Evolutionary conservation across 176 grass and related monocot species (phyloP).

Genomic region (Stipa capillata): DNA sequence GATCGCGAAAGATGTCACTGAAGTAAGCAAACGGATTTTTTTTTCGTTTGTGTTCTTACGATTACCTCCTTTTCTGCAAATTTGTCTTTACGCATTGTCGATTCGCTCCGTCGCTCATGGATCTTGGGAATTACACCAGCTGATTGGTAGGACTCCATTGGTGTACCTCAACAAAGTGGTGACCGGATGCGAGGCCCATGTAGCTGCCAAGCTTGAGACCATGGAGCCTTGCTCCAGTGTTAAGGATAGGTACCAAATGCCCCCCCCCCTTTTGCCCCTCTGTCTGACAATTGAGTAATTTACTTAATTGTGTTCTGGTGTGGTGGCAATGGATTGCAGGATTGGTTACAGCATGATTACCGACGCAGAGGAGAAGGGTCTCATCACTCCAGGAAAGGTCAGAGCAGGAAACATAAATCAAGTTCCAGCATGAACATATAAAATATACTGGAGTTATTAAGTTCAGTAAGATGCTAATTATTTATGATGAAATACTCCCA

Average conservation of each 20-base stretch:
- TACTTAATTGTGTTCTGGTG: neutral
- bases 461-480: neutral
- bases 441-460: neutral
- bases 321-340: conserved; percentile 8
- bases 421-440: neutral
- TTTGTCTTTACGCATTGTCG: neutral
- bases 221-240: conserved; percentile 66
- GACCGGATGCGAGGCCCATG: conserved; percentile 15
- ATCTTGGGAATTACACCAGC: conserved; percentile 10
- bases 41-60: neutral
- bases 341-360: conserved; percentile 56
- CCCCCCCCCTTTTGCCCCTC: neutral
- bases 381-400: conserved; percentile 39
- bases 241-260: conserved; percentile 39
- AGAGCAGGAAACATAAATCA: neutral
- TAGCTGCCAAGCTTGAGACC: conserved; percentile 50
- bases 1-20: conserved; percentile 43
- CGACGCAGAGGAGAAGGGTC: conserved; percentile 45
- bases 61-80: neutral
- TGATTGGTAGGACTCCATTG: conserved; percentile 41
- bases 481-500: neutral
- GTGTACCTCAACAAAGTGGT: conserved; percentile 50
- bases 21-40: neutral
- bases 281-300: neutral
- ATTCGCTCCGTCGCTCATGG: neutral